Evolutionary conservation across 2,329 filamentous ascomycete species (phyloP).

Genomic region (Penicillium sp.): DNA sequence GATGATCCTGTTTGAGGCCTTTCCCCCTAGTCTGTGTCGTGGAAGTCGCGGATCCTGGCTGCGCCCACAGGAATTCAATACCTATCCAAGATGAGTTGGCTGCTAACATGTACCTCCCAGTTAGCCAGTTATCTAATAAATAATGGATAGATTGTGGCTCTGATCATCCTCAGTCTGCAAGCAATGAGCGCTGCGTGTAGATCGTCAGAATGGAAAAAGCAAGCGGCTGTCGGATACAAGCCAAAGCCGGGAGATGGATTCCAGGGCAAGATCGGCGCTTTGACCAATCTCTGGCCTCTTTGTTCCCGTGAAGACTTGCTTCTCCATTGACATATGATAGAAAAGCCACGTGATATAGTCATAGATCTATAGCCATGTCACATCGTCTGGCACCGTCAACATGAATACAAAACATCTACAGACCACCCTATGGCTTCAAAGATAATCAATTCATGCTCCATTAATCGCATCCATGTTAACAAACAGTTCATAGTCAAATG

Average conservation of each 20-base stretch:
- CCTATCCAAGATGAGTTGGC: not conserved
- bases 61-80: not conserved
- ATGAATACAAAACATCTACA: not conserved
- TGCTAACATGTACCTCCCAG: not conserved
- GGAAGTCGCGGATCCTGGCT: not conserved
- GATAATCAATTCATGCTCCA: not conserved
- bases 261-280: not conserved
- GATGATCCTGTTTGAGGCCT: not conserved
- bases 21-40: not conserved
- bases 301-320: not conserved
- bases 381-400: not conserved
- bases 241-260: not conserved
- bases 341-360: not conserved
- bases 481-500: not conserved
- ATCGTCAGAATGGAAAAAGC: not conserved
- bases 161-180: not conserved
- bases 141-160: not conserved
- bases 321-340: no score
- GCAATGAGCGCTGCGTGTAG: not conserved
- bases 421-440: not conserved
- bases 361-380: not conserved
- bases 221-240: no score
- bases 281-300: not conserved
- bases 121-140: not conserved
- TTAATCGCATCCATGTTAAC: not conserved